These are phyloP conservation scores for Magnaporthiopsis rhizophila DNA, from an alignment of 2,329 filamentous ascomycete genomes.

Conservation along the genomic window DNA sequence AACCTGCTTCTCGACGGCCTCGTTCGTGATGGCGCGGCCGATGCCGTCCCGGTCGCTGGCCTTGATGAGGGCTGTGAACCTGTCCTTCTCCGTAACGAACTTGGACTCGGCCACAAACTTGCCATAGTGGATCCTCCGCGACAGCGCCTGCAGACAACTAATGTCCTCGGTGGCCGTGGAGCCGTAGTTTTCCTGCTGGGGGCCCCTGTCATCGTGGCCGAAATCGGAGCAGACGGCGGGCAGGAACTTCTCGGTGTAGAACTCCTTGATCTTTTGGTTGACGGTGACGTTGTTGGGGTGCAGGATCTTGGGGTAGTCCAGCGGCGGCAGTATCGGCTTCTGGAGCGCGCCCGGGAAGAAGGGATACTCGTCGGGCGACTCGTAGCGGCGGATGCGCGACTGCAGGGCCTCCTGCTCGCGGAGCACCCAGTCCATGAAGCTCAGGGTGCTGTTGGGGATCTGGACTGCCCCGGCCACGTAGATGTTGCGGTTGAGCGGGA, in stretches of 20 bases:
- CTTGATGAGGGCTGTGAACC: conserved; percentile 75
- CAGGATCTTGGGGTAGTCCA: conserved; percentile 82
- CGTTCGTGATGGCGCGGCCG: conserved; percentile 83
- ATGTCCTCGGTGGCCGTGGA: conserved; percentile 89
- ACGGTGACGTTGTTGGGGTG: conserved; percentile 86
- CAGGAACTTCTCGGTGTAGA: conserved; percentile 77
- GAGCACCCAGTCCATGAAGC: conserved; percentile 92
- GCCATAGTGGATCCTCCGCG: conserved; percentile 88
- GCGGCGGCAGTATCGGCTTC: conserved; percentile 73
- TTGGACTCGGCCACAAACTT: conserved; percentile 98
- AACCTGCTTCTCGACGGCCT: conserved; percentile 83
- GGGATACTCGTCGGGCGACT: conserved; percentile 93
- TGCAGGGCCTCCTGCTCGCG: conserved; percentile 84
- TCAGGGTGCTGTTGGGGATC: conserved; percentile 65
- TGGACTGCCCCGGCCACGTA: conserved; percentile 74
- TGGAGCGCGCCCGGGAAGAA: conserved; percentile 84
- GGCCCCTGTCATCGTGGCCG: conserved; percentile 70
- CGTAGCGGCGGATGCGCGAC: conserved; percentile 86
- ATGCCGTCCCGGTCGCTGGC: conserved; percentile 73
- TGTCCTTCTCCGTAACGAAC: conserved; percentile 74
- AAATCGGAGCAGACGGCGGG: conserved; percentile 75
- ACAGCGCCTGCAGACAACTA: conserved; percentile 78
- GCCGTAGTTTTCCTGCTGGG: conserved; percentile 90
- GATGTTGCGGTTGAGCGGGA: conserved; percentile 82
- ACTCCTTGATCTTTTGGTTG: conserved; percentile 76